These are phyloP conservation scores for Botryosphaeria dothidea DNA, from an alignment of 2,329 filamentous ascomycete genomes.

Conservation along the genomic window DNA sequence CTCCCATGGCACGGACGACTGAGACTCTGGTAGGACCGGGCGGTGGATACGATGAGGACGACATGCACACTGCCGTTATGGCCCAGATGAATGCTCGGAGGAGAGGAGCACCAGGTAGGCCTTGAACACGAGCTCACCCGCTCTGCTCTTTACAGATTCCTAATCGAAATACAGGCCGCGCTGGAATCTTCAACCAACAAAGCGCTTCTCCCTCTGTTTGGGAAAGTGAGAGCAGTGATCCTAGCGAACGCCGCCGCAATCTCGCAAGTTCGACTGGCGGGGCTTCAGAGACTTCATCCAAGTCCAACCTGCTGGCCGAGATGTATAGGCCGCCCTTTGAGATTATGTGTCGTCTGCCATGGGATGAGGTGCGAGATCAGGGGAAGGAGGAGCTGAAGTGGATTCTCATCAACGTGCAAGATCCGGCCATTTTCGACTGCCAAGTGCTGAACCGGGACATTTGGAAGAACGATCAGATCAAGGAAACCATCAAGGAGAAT, in stretches of 20 bases:
- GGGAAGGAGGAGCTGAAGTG: slow-evolving; percentile 90
- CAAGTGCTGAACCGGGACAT: slow-evolving; percentile 92
- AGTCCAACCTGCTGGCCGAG: slow-evolving; percentile 80
- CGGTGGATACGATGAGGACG: slow-evolving; percentile 53
- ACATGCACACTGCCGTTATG: slow-evolving; percentile 62
- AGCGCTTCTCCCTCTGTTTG: slow-evolving; percentile 56
- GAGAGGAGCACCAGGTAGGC: slow-evolving; percentile 11
- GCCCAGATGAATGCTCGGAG: slow-evolving; percentile 59
- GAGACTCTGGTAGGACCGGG: slow-evolving; percentile 84
- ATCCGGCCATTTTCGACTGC: slow-evolving; percentile 90
- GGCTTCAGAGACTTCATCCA: slow-evolving; percentile 65
- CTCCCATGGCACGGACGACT: slow-evolving; percentile 86
- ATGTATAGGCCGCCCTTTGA: slow-evolving; percentile 92
- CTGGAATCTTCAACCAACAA: slow-evolving; percentile 71
- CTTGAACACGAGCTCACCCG: neutral
- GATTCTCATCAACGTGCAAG: slow-evolving; percentile 94
- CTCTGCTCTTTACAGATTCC: neutral
- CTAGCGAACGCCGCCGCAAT: slow-evolving; percentile 50
- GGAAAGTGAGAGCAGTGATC: slow-evolving; percentile 53
- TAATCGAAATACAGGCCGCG: slow-evolving; percentile 33
- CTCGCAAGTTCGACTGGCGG: slow-evolving; percentile 65
- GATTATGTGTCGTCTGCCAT: slow-evolving; percentile 76
- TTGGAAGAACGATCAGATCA: slow-evolving; percentile 84
- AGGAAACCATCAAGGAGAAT: slow-evolving; percentile 81
- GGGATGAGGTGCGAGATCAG: slow-evolving; percentile 80